Evolutionary conservation across 2,329 filamentous ascomycete species (phyloP), one percentile per base, ranked within the genome.

Genomic region (Fonsecaea monophora): DNA sequence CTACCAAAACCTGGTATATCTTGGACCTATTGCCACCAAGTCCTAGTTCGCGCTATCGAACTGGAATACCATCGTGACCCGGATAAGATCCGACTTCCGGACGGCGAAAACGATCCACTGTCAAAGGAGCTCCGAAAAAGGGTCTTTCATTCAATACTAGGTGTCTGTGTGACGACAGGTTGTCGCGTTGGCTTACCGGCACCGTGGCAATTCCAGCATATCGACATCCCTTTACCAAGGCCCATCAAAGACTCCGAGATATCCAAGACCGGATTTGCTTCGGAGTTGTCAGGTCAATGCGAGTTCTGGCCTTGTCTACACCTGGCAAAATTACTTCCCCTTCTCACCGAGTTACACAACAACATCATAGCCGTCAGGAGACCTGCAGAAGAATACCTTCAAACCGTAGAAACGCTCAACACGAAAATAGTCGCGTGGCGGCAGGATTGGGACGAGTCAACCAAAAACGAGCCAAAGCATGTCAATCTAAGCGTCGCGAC

Each of bases 1-100:
- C 93, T 95, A 66, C 90, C 91, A 35, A 92, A 94, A 73, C 91
- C 92, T 0, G 91, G 90, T 12, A 87, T 89, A 50, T 90, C 89
- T 62, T 90, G 89, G 79, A 85, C 90, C 71, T 83, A 94, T 67
- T 85, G 85, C 37, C 87, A 86, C 60, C 83, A 87, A 55, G 86
- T 90, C 0, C 81, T 94, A 53, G 83, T 87, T 4, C 81, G 90
- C 35, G 91, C 91, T 9, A 84, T 94, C 40, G 92, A 95, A 72
- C 80, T 92, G 45, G 89, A 91, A 18, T 81, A 95, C 42, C 91
- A 96, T 75, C 85, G 91, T 48, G 89, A 88, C n/a, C 83, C 85
- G 12, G 89, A 87, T 70, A 83, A 84, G 55, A 87, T 86, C 83
- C 78, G 79, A 18, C 76, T 80, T 1, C 73, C 77, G 1, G 72